Percentiles rank a stretch among this genome's conserved stretches.
phyloP scores from a whole-genome alignment of 202 grass and related monocot species.

The Setaria viridis region DNA sequence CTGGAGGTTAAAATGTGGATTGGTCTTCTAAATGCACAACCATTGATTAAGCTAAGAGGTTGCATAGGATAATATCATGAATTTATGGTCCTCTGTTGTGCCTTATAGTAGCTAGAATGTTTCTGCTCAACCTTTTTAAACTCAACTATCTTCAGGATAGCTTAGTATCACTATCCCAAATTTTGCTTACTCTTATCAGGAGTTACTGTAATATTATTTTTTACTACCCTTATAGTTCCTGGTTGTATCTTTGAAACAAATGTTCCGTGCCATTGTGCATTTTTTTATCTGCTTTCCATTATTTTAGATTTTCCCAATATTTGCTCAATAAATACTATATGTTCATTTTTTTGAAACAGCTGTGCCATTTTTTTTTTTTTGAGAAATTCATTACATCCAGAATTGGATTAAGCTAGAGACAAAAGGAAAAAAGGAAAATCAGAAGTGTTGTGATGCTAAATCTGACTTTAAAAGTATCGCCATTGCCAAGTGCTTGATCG shows the following conservation, averaged over 20 bases:
- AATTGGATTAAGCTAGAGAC: not conserved
- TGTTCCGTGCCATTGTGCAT: not conserved
- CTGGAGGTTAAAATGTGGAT: not conserved
- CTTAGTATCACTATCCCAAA: not conserved
- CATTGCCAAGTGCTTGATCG: not conserved
- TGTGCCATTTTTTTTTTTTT: not conserved
- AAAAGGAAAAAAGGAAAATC: too few relatives aligned
- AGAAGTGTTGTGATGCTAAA: not conserved
- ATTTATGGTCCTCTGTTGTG: not conserved
- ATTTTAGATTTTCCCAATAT: not conserved
- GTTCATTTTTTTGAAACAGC: not conserved
- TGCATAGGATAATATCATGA: not conserved
- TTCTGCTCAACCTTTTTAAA: not conserved
- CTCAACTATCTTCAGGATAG: not conserved
- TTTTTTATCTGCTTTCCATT: not conserved
- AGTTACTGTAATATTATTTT: not conserved
- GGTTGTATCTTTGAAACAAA: not conserved
- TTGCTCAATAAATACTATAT: not conserved
- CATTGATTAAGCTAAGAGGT: not conserved
- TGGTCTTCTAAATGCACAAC: not conserved
- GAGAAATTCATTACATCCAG: not conserved
- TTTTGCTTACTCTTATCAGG: not conserved
- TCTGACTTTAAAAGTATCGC: not conserved
- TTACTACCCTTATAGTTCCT: not conserved
- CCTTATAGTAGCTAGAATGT: not conserved